phyloP scores from a whole-genome alignment of 208 protist species.

The Acanthamoeba rhysodes region DNA sequence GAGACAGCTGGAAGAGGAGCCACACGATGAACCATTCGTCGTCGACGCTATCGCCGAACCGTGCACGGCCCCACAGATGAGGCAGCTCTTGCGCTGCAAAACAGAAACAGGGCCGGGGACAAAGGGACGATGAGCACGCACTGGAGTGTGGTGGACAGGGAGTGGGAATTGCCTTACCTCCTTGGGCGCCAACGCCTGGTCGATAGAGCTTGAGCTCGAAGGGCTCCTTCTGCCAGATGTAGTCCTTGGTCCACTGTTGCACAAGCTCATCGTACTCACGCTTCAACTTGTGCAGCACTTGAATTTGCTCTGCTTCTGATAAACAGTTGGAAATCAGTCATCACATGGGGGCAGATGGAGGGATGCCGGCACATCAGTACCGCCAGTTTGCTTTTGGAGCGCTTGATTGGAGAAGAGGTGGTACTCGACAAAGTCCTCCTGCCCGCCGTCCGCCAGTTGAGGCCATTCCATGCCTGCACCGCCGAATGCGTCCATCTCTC shows the following conservation, averaged over 20 bases:
- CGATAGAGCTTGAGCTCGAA: conserved; percentile 2
- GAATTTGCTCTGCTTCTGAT: background rate
- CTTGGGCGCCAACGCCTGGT: background rate
- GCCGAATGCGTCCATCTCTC: background rate
- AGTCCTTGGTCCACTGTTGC: conserved; percentile 40
- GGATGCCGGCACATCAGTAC: background rate
- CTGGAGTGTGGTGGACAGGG: too few relatives aligned
- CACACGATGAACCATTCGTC: conserved; percentile 88
- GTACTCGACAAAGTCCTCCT: conserved; percentile 40
- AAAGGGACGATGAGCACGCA: background rate
- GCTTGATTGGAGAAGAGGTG: background rate
- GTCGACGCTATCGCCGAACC: conserved; percentile 83
- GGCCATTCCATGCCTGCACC: background rate
- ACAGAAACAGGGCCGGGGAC: background rate
- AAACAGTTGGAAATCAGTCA: background rate
- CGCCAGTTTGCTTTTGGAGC: background rate
- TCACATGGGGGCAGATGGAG: background rate
- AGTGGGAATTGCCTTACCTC: background rate
- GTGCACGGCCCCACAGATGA: conserved; percentile 41
- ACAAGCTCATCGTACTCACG: background rate
- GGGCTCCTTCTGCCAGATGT: conserved; percentile 68
- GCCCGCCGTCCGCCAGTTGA: background rate
- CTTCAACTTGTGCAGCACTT: background rate
- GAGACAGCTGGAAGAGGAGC: conserved; percentile 79
- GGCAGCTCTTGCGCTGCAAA: conserved; percentile 7